A percentile compares a stretch with the other conserved stretches of the same genome.
phyloP scores from a whole-genome alignment of 129 eudicot genomes.

The Tagetes erecta region DNA sequence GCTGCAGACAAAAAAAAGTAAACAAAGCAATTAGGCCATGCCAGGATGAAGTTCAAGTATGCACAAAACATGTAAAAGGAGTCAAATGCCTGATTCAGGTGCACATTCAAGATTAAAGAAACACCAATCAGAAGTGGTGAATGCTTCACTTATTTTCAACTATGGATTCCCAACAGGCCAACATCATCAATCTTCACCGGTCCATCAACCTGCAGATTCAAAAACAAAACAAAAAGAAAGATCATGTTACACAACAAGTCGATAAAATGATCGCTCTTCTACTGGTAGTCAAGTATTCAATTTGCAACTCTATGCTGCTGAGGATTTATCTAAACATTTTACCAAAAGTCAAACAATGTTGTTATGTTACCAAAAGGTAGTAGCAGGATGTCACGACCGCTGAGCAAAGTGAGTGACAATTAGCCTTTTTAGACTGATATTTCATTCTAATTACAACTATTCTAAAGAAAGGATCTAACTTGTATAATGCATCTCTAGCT shows the following conservation, averaged over 20 bases:
- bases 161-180: not conserved
- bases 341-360: not conserved
- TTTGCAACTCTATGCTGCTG: not conserved
- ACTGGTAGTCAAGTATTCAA: not conserved
- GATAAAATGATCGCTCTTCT: not conserved
- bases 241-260: not conserved
- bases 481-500: constrained; percentile 6
- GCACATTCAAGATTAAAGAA: constrained; percentile 12
- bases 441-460: constrained; percentile 8
- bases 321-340: not conserved
- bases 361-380: not conserved
- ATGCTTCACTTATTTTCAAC: constrained; percentile 15
- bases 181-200: constrained; percentile 21
- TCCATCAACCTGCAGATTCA: constrained; percentile 27
- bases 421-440: not conserved
- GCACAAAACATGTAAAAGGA: constrained; percentile 11
- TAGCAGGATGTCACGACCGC: not conserved
- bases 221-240: not conserved
- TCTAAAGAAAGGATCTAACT: not conserved
- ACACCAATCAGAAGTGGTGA: not conserved
- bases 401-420: not conserved
- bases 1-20: not conserved
- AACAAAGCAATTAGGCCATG: not conserved
- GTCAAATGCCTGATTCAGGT: constrained; percentile 18
- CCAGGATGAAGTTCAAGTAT: constrained; percentile 6